Evolutionary conservation across 2,329 filamentous ascomycete genomes (phyloP), one percentile per base, ranked within the genome.

Genomic region (Colletotrichum chlorophyti): DNA sequence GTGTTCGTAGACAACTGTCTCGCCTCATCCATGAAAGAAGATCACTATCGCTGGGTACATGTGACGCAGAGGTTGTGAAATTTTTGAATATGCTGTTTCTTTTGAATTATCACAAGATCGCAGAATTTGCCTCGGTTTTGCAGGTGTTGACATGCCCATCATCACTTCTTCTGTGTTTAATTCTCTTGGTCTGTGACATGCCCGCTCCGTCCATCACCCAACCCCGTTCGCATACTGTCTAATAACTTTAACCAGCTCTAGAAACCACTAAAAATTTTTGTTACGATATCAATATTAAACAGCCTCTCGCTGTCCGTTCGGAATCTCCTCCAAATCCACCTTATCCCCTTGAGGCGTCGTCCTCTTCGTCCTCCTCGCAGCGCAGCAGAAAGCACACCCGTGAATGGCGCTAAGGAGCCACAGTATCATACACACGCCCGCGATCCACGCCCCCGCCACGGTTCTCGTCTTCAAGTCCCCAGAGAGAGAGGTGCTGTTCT

Each of bases 371-470:
- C 42, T 53, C 29, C 49, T 53, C 17, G 49, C 40, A 8, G 41
- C 54, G 2, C 41, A 58, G 26, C 49, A 58, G 9, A 15, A 53
- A 1, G 34, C 48, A 15, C 54, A 58, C 5, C 29, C 35, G 11
- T 58, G 54, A 7, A 53, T 2, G 4, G 54, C 27, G 41, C 52
- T 53, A 5, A 53, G 10, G 2, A 61, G 37, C 6, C 50, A 53
- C 35, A 61, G 21, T 7, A 53, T 10, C 53, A 61, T 61, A 8
- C 34, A 41, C 9, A 58, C 31, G 1, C 53, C 53, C 11, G 53
- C 37, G 7, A 58, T 47, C 58, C 58, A 61, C 8, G 48, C 47
- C 6, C 47, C 53, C 1, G 48, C 58, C 5, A 48, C 49, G 11
- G 53, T 21, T 19, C 58, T 53, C 5, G 34, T 31, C 2, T 24